phyloP scores from a whole-genome alignment of 352 stramenopile genomes.

The Heterotrichella gracilis region DNA sequence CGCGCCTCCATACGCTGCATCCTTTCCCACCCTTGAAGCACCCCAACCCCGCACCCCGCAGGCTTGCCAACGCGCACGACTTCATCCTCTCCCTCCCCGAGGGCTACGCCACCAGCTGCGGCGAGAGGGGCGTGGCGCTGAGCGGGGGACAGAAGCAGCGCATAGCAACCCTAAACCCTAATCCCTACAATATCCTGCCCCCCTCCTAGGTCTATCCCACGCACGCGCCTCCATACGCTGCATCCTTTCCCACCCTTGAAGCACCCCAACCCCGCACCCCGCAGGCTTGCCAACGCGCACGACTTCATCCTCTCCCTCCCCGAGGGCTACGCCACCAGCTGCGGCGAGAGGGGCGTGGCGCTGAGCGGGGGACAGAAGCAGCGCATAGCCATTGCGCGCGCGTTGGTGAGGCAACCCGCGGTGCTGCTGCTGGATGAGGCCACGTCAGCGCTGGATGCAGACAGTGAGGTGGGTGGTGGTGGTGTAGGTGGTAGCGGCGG shows the following conservation, averaged over 20 bases:
- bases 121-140: conserved; percentile 76
- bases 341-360: conserved; percentile 38
- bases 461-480: conserved; percentile 31
- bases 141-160: conserved; percentile 82
- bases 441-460: conserved; percentile 31
- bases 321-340: conserved; percentile 39
- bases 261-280: too few relatives aligned
- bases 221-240: too few relatives aligned
- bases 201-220: too few relatives aligned
- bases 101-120: conserved; percentile 73
- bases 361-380: conserved; percentile 66
- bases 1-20: too few relatives aligned
- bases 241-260: too few relatives aligned
- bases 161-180: too few relatives aligned
- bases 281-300: too few relatives aligned
- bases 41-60: too few relatives aligned
- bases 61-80: too few relatives aligned
- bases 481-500: too few relatives aligned
- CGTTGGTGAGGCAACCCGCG: conserved; percentile 42
- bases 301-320: conserved; percentile 50
- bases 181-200: too few relatives aligned
- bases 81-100: conserved; percentile 71
- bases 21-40: too few relatives aligned
- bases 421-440: conserved; percentile 51
- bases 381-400: conserved; percentile 50